These are phyloP conservation scores for Tylopilus sp. DNA, from an alignment of 1,284 basidiomycete species.

Conservation along the genomic window DNA sequence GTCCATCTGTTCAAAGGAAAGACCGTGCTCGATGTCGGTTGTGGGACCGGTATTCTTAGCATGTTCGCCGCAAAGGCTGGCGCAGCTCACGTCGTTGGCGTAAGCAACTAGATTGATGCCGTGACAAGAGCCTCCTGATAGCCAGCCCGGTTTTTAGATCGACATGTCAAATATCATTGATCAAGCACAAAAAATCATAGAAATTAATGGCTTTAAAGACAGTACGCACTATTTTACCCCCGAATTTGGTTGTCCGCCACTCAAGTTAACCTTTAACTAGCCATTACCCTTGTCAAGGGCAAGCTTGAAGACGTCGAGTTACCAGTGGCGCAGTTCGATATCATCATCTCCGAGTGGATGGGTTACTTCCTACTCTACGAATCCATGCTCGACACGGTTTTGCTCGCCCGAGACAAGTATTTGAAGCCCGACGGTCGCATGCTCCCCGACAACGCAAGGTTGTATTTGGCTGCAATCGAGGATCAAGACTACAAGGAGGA, in stretches of 20 bases:
- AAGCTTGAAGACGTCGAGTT: slow-evolving; percentile 93
- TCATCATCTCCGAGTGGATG: slow-evolving; percentile 99
- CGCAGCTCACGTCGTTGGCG: slow-evolving; percentile 93
- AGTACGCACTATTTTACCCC: slow-evolving; percentile 53
- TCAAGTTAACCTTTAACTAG: slow-evolving; percentile 40
- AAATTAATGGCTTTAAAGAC: slow-evolving; percentile 94
- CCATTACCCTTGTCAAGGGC: slow-evolving; percentile 94
- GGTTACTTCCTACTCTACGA: slow-evolving; percentile 96
- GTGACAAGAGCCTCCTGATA: slow-evolving; percentile 8
- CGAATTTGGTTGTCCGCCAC: neutral
- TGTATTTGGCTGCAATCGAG: slow-evolving; percentile 97
- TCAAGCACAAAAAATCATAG: slow-evolving; percentile 95
- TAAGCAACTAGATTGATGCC: slow-evolving; percentile 38
- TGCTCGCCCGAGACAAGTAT: slow-evolving; percentile 96
- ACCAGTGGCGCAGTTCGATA: slow-evolving; percentile 88
- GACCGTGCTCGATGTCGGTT: slow-evolving; percentile 96
- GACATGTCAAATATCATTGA: slow-evolving; percentile 99
- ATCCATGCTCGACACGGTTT: slow-evolving; percentile 98
- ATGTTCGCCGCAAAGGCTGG: slow-evolving; percentile 99
- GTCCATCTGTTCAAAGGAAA: slow-evolving; percentile 95
- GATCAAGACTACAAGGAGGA: slow-evolving; percentile 99
- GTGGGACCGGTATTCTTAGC: slow-evolving; percentile 96
- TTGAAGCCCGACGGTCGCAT: slow-evolving; percentile 87
- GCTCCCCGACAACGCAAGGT: slow-evolving; percentile 93
- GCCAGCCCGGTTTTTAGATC: slow-evolving; percentile 52